A percentile compares a stretch with the other conserved stretches of the same genome.
These are phyloP conservation scores for Scorias spongiosa DNA, from an alignment of 2,329 filamentous ascomycete species.

Conservation along the genomic window DNA sequence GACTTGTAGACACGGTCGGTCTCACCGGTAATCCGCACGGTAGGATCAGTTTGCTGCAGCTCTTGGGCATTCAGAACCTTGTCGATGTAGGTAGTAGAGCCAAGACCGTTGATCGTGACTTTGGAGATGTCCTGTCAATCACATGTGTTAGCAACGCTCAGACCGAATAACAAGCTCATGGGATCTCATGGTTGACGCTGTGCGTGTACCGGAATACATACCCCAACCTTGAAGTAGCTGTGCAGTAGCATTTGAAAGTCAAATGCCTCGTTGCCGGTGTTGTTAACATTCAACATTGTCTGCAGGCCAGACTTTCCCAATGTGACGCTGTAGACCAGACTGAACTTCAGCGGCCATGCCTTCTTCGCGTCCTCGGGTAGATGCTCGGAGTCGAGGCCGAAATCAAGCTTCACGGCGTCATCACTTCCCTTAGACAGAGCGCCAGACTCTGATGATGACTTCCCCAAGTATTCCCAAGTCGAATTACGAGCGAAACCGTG, in stretches of 20 bases:
- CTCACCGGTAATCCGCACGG: conserved; percentile 59
- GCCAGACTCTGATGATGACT: conserved; percentile 52
- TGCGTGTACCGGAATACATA: conserved; percentile 27
- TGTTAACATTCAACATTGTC: conserved; percentile 75
- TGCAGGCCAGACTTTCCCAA: conserved; percentile 58
- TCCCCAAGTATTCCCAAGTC: conserved; percentile 87
- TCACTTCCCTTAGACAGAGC: conserved; percentile 32
- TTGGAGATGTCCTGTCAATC: conserved; percentile 57
- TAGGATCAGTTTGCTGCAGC: conserved; percentile 48
- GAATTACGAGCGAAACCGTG: conserved; percentile 89
- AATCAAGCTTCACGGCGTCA: conserved; percentile 80
- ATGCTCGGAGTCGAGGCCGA: conserved; percentile 65
- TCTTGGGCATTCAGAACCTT: conserved; percentile 56
- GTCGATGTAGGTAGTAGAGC: conserved; percentile 63
- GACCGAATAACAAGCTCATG: no score
- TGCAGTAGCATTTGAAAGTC: conserved; percentile 88
- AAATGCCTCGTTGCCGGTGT: conserved; percentile 67
- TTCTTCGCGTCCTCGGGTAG: conserved; percentile 52
- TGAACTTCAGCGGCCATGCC: conserved; percentile 77
- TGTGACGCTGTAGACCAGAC: conserved; percentile 84
- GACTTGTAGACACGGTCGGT: conserved; percentile 75
- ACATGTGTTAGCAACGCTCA: conserved; percentile 2
- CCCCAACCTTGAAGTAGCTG: conserved; percentile 71
- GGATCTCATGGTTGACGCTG: background rate
- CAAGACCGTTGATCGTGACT: conserved; percentile 59